phyloP scores from a whole-genome alignment of 1,284 basidiomycete species.

The Schizophyllum amplum region DNA sequence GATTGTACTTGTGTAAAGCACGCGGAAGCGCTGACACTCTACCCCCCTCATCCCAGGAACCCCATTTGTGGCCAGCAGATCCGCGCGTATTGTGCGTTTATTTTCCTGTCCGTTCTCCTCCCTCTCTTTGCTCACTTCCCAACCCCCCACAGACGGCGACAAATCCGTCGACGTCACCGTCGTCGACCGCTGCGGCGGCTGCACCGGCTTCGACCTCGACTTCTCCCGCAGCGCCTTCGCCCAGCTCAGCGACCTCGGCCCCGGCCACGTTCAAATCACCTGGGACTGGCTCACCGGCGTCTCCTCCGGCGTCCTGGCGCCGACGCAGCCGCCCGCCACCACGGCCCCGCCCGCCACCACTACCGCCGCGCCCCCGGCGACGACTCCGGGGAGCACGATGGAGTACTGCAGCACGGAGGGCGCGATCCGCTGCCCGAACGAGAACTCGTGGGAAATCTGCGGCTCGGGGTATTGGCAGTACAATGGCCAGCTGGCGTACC shows the following conservation, averaged over 20 bases:
- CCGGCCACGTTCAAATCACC: not conserved
- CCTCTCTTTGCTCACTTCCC: not conserved
- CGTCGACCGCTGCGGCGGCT: slow-evolving; percentile 18
- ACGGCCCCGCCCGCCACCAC: not conserved
- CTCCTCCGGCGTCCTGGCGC: not conserved
- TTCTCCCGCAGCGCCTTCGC: slow-evolving; percentile 5
- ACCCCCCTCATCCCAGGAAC: slow-evolving; percentile 15
- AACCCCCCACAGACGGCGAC: slow-evolving; percentile 1
- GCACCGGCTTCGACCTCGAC: slow-evolving; percentile 17
- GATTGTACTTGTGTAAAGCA: too few relatives aligned
- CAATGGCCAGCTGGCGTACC: not conserved
- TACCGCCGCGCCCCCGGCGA: not conserved
- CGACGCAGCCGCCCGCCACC: not conserved
- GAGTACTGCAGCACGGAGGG: not conserved
- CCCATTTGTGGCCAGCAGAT: slow-evolving; percentile 26
- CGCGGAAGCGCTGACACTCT: not conserved
- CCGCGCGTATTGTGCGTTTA: slow-evolving; percentile 16
- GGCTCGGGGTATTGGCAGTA: not conserved
- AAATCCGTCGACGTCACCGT: slow-evolving; percentile 15
- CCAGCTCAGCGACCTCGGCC: not conserved
- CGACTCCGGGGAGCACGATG: not conserved
- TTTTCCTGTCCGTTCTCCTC: not conserved
- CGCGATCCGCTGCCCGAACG: not conserved
- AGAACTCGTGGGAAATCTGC: not conserved
- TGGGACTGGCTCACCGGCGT: not conserved